phyloP scores from a whole-genome alignment of 1,139 yeast species.

The Schizosaccharomyces versatilis region DNA sequence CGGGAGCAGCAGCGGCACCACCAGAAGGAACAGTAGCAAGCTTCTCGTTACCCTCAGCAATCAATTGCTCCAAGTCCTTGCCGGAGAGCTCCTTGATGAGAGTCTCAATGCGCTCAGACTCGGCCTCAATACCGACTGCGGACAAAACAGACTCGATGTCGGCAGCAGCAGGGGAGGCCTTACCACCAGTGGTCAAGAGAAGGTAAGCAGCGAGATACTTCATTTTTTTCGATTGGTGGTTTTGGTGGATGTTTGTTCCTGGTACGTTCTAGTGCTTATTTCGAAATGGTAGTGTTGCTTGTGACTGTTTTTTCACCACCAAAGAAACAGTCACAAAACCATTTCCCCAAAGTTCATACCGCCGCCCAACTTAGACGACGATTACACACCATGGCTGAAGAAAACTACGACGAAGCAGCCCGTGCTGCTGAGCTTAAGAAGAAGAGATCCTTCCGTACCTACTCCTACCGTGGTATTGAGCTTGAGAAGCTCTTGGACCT shows the following conservation, averaged over 20 bases:
- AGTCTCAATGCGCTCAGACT: constrained; percentile 65
- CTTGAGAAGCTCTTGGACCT: constrained; percentile 82
- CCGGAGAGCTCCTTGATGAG: constrained; percentile 85
- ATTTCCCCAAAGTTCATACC: too few relatives aligned
- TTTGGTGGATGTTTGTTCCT: neutral
- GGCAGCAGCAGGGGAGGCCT: constrained; percentile 63
- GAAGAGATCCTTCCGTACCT: constrained; percentile 89
- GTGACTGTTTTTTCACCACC: constrained; percentile 2
- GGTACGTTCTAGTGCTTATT: neutral
- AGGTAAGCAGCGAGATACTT: constrained; percentile 30
- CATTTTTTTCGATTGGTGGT: constrained; percentile 16
- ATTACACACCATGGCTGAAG: constrained; percentile 3
- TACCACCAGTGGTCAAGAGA: constrained; percentile 27
- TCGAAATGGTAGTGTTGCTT: too few relatives aligned
- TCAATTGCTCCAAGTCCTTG: constrained; percentile 66
- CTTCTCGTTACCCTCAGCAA: constrained; percentile 88
- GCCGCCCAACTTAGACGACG: neutral
- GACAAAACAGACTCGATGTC: constrained; percentile 76
- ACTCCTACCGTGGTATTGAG: constrained; percentile 97
- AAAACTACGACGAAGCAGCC: constrained; percentile 1
- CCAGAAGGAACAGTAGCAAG: constrained; percentile 95
- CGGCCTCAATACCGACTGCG: constrained; percentile 90
- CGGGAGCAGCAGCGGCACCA: constrained; percentile 46
- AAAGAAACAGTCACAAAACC: neutral
- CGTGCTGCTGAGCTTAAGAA: constrained; percentile 21